A percentile compares a stretch with the other conserved stretches of the same genome.
Evolutionary conservation across 2,329 filamentous ascomycete genomes (phyloP).

Genomic region (Fusarium mangiferae): DNA sequence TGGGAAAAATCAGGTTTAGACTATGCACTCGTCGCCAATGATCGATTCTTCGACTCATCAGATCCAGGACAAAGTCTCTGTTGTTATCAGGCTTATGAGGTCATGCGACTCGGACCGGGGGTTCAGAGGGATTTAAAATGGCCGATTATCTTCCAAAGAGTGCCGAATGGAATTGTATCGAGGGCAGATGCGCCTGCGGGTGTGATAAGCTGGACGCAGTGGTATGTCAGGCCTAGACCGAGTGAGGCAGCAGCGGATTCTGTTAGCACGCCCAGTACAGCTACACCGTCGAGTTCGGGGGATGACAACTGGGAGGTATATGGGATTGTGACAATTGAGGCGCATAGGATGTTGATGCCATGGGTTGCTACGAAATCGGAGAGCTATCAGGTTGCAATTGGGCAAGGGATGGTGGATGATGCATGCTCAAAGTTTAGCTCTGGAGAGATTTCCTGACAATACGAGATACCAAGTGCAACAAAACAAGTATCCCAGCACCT

Average conservation of each 20-base stretch:
- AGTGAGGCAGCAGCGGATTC: background rate
- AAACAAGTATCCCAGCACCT: background rate
- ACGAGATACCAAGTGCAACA: background rate
- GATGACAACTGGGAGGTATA: conserved; percentile 45
- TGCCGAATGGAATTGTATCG: conserved; percentile 53
- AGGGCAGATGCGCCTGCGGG: conserved; percentile 54
- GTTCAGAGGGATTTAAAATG: conserved; percentile 53
- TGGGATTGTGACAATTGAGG: conserved; percentile 45
- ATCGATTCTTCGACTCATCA: conserved; percentile 53
- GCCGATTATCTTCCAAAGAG: conserved; percentile 56
- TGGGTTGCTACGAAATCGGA: conserved; percentile 42
- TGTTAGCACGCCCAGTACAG: conserved; percentile 34
- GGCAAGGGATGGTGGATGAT: conserved; percentile 24
- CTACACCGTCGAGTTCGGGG: conserved; percentile 11
- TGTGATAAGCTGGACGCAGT: conserved; percentile 55
- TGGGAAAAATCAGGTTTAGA: conserved; percentile 48
- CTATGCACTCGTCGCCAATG: conserved; percentile 47
- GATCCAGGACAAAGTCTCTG: conserved; percentile 47
- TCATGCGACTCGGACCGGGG: conserved; percentile 51
- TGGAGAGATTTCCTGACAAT: background rate
- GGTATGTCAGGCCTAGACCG: conserved; percentile 37
- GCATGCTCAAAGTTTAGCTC: conserved; percentile 8
- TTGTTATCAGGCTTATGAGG: conserved; percentile 45
- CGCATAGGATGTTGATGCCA: conserved; percentile 47
- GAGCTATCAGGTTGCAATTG: conserved; percentile 10